These are phyloP conservation scores for Barnettozyma sucrosica DNA, from an alignment of 805 yeast species.

Conservation along the genomic window DNA sequence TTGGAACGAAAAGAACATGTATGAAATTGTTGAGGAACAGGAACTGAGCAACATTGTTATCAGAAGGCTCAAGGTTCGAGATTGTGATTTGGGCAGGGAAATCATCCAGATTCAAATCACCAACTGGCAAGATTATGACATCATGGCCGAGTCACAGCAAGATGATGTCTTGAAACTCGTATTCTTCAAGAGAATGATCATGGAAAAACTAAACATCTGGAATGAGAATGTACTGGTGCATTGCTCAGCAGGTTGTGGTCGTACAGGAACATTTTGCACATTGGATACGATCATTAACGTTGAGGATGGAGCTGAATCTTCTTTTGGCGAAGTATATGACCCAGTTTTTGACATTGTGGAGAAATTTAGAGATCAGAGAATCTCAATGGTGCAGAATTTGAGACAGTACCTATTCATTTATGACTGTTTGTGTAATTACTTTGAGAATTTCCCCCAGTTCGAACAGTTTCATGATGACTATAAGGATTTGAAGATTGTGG, in stretches of 20 bases:
- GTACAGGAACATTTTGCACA: conserved; percentile 86
- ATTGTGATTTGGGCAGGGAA: conserved; percentile 34
- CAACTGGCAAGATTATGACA: conserved; percentile 82
- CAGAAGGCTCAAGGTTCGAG: conserved; percentile 34
- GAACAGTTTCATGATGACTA: conserved; percentile 5
- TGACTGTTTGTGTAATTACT: conserved; percentile 41
- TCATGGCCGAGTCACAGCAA: conserved; percentile 40
- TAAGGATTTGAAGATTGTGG: conserved; percentile 6
- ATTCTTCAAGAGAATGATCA: conserved; percentile 39
- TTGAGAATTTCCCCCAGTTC: conserved; percentile 4
- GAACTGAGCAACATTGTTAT: conserved; percentile 26
- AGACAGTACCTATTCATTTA: conserved; percentile 73
- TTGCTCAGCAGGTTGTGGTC: conserved; percentile 96
- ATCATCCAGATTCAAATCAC: conserved; percentile 71
- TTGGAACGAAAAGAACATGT: conserved; percentile 62
- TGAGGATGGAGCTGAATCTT: not conserved
- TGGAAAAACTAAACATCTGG: conserved; percentile 23
- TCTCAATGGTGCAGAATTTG: conserved; percentile 80
- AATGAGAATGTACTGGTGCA: conserved; percentile 53
- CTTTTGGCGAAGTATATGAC: conserved; percentile 25
- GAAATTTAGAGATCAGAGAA: conserved; percentile 63
- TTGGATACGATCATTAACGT: conserved; percentile 52
- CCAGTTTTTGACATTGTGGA: conserved; percentile 53
- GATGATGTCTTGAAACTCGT: conserved; percentile 52
- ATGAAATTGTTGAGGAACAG: conserved; percentile 10